Evolutionary conservation across 2,329 filamentous ascomycete genomes (phyloP).

Genomic region (Lachnellula cervina): DNA sequence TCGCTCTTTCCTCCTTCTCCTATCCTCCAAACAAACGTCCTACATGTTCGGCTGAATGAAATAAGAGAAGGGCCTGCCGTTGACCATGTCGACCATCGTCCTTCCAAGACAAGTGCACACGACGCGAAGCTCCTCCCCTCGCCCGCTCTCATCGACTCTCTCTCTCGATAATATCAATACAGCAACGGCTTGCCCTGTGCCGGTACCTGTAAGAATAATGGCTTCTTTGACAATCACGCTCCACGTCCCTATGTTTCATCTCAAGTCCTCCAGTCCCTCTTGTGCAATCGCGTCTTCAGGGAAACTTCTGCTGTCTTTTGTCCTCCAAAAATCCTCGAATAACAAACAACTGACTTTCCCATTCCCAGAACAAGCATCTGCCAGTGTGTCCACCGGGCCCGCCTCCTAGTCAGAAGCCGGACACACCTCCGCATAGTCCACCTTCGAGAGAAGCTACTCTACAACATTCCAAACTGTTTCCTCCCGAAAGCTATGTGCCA

Average conservation of each 20-base stretch:
- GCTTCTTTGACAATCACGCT: too few species aligned
- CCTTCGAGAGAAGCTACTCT: slow-evolving; percentile 50
- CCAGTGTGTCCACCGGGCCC: slow-evolving; percentile 85
- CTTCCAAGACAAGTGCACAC: slow-evolving; percentile 28
- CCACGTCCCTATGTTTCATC: too few species aligned
- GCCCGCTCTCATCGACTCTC: slow-evolving; percentile 45
- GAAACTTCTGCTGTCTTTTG: too few species aligned
- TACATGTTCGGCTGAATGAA: slow-evolving; percentile 11
- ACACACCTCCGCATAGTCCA: slow-evolving; percentile 63
- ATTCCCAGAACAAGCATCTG: slow-evolving; percentile 62
- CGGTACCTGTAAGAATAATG: slow-evolving; percentile 59
- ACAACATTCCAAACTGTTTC: slow-evolving; percentile 66
- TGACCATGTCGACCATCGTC: slow-evolving; percentile 31
- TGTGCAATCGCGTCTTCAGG: too few species aligned
- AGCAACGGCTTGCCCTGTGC: slow-evolving; percentile 48
- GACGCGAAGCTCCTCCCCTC: slow-evolving; percentile 36
- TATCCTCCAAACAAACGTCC: slow-evolving; percentile 1
- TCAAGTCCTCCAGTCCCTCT: too few species aligned
- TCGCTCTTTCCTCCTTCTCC: slow-evolving; percentile 3
- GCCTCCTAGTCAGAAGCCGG: slow-evolving; percentile 47
- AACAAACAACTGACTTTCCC: background rate
- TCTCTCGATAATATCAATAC: slow-evolving; percentile 48
- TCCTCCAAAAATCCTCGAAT: too few species aligned
- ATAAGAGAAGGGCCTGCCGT: slow-evolving; percentile 1
- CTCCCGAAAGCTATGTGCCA: slow-evolving; percentile 59